Evolutionary conservation across 768 basidiomycete species (phyloP).

Genomic region (Lentinula lateritia): DNA sequence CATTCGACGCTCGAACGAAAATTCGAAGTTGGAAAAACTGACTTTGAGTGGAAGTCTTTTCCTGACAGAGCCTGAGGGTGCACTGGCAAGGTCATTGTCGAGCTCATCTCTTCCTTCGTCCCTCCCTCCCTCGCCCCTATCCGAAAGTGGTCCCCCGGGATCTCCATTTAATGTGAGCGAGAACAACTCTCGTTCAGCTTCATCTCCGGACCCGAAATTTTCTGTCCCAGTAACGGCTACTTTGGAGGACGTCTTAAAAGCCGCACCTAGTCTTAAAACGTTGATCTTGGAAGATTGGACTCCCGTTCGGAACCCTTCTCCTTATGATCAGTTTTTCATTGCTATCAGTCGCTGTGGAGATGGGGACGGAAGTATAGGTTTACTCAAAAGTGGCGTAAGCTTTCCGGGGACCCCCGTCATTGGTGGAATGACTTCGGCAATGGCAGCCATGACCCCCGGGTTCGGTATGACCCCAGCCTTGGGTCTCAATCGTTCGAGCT

Average conservation of each 20-base stretch:
- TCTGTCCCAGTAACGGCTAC: not conserved
- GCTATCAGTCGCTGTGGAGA: not conserved
- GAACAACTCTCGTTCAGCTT: not conserved
- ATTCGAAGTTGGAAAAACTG: not conserved
- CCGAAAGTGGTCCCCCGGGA: not conserved
- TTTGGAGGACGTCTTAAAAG: not conserved
- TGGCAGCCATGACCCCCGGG: not conserved
- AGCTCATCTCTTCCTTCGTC: not conserved
- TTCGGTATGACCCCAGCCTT: not conserved
- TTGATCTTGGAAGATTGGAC: constrained; percentile 4
- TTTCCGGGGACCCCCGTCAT: not conserved
- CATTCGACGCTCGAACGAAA: not conserved
- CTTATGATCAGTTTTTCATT: not conserved
- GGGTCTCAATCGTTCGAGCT: not conserved
- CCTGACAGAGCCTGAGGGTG: not conserved
- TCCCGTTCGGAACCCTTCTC: not conserved
- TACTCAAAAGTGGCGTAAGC: not conserved
- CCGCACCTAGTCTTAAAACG: not conserved
- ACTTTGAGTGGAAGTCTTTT: not conserved
- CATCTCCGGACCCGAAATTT: not conserved
- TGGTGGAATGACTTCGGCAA: not conserved
- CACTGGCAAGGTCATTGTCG: not conserved
- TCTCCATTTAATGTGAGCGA: not conserved
- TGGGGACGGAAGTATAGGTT: not conserved
- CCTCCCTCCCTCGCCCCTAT: not conserved